Base-by-base conservation (phyloP, 441 rosid species). In the Geranium incanum region DNA sequence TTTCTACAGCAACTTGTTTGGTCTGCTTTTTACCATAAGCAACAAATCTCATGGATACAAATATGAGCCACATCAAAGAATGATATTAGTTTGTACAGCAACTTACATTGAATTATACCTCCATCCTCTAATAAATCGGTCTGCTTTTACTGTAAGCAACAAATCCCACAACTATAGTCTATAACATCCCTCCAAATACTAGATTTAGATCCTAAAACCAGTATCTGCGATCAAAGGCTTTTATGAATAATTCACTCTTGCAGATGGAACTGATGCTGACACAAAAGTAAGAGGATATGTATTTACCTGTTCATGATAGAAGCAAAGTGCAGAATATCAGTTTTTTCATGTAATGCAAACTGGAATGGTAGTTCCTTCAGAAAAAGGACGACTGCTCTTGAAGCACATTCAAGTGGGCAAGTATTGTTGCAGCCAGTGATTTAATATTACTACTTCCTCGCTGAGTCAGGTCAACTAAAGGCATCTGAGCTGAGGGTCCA, bases 391-490 rank as follows among this genome's bases (percentile, higher is more conserved):
- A 88, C 55, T 86, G 88, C 8, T 84, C 83, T 50, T 80, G 89
- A 72, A 88, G 88, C 64, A 86, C 85, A 70, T 88, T 78, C 83
- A 88, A 76, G 75, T 84, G 89, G 77, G 92, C 88, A 62, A 88
- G 88, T 72, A 83, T 80, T 71, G 85, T 80, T 71, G 92, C 92
- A 0, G 92, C 72, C 69, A 86, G 83, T 64, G 89, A 84, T 80
- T 80, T 88, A 83, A 80, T 74, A 23, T 72, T 84, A 66, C 76
- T 78, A 76, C 69, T 86, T 28, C 89, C 92, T 15, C 87, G 78
- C 77, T 82, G 89, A 4, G 89, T 86, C 74, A 88, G 72, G 70
- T 88, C 89, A 66, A 88, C 88, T 63, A 88, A 76, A 60, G 84
- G 85, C 78, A 78, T 80, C 76, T 86, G 89, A 55, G 89, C 89